Evolutionary conservation across 495 filamentous ascomycete genomes (phyloP).

Genomic region (Lophiostoma macrostomum): DNA sequence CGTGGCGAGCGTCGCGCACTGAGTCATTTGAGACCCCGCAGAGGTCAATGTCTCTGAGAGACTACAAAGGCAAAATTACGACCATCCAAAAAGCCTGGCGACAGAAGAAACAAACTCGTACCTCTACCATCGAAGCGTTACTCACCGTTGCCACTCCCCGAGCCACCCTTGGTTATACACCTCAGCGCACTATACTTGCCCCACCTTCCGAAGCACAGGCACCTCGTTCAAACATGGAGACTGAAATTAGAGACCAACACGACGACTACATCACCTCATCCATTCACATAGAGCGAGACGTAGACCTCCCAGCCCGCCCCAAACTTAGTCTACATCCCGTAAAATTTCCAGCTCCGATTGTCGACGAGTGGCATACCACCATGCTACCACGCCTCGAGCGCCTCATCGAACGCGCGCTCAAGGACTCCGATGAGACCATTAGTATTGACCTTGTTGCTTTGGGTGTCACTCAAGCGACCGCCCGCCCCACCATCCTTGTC

Average conservation of each 20-base stretch:
- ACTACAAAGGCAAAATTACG: slow-evolving; percentile 38
- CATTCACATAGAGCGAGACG: slow-evolving; percentile 23
- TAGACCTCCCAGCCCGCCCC: slow-evolving; percentile 13
- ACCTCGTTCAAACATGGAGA: too few species aligned
- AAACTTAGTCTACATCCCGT: slow-evolving; percentile 41
- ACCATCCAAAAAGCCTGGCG: slow-evolving; percentile 39
- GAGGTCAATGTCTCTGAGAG: slow-evolving; percentile 24
- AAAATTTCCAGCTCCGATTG: slow-evolving; percentile 34
- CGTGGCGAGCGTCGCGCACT: slow-evolving; percentile 25
- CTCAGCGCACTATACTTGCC: too few species aligned
- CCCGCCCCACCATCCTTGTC: slow-evolving; percentile 48
- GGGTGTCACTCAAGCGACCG: slow-evolving; percentile 41
- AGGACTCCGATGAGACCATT: slow-evolving; percentile 42
- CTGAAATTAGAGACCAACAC: not conserved
- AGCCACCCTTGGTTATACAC: slow-evolving; percentile 10
- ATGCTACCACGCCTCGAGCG: slow-evolving; percentile 42
- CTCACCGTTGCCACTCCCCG: slow-evolving; percentile 15
- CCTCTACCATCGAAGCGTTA: slow-evolving; percentile 22
- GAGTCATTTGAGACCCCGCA: not conserved
- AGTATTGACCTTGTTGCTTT: slow-evolving; percentile 46
- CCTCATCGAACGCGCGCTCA: slow-evolving; percentile 40
- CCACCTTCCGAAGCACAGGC: slow-evolving; percentile 15
- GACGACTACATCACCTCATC: slow-evolving; percentile 9
- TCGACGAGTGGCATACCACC: slow-evolving; percentile 42
- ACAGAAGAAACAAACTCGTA: slow-evolving; percentile 25